phyloP scores from a whole-genome alignment of 2,329 filamentous ascomycete genomes.

The Talaromyces sp. region DNA sequence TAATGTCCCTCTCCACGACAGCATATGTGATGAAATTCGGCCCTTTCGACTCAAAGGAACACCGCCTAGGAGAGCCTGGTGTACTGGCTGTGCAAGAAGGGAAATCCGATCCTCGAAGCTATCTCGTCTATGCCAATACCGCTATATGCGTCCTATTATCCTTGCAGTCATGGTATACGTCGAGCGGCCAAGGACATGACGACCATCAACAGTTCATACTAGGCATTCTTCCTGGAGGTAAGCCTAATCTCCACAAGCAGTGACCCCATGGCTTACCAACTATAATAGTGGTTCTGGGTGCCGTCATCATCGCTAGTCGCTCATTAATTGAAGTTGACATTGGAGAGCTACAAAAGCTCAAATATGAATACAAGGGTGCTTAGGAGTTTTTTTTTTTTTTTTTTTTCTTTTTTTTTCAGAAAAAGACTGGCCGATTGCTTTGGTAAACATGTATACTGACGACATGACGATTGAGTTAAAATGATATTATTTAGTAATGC shows the following conservation, averaged over 20 bases:
- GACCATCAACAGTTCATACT: slow-evolving; percentile 18
- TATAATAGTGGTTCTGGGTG: slow-evolving; percentile 29
- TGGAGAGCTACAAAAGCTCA: slow-evolving; percentile 30
- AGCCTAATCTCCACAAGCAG: slow-evolving; percentile 10
- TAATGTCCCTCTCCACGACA: slow-evolving; percentile 32
- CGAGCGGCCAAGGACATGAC: slow-evolving; percentile 12
- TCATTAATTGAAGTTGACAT: slow-evolving; percentile 36
- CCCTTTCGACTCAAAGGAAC: slow-evolving; percentile 16
- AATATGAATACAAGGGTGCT: slow-evolving; percentile 39
- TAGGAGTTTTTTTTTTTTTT: too few relatives aligned
- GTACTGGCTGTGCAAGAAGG: not conserved
- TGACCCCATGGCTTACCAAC: not conserved
- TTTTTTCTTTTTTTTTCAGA: too few relatives aligned
- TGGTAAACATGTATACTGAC: not conserved
- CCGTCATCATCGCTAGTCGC: slow-evolving; percentile 25
- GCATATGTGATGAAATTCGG: slow-evolving; percentile 31
- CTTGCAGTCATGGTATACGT: slow-evolving; percentile 20
- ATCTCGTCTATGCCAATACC: slow-evolving; percentile 1
- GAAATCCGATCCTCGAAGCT: not conserved
- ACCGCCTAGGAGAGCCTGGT: not conserved
- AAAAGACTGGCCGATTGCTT: not conserved
- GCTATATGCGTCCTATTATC: slow-evolving; percentile 24
- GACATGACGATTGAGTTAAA: not conserved
- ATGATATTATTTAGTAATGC: not conserved
- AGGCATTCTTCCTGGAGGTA: slow-evolving; percentile 35